Base-by-base conservation (phyloP, 441 rosid species). In the Bocquillonia castaneifolia region DNA sequence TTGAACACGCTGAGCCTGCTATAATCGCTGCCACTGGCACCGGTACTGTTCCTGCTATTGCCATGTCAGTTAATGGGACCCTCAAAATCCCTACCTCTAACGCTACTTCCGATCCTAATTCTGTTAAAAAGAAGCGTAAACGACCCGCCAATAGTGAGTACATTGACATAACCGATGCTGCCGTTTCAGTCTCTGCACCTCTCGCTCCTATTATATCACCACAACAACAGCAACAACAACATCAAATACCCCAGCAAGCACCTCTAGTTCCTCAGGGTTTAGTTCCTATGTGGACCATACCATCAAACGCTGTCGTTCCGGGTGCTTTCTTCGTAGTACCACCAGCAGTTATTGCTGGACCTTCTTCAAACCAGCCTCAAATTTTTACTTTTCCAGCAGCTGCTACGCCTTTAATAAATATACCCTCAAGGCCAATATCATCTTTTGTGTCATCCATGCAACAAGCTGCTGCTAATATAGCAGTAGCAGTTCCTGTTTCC, bases 21-120 rank as follows among this genome's bases (percentile, higher is more conserved):
- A 86, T 86, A 5, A 72, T 86, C n/a, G 77, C 83, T 42, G 90
- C 94, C 15, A 90, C 94, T 2, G 94, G 94, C 0, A 85, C 89
- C 31, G 94, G 96, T 0, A 90, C 92, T 0, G 73, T 86, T 32
- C 94, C 94, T 9, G 92, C 93, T 7, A 88, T 89, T 36, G 96
- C 93, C 61, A 84, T 89, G n/a, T 86, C 88, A 3, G 88, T 86
- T 13, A 88, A 86, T 66, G 88, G 91, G 3, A 74, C 90, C 15
- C 83, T 89, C 7, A 89, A 89, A 70, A 83, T 87, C 57, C 96
- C 88, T 18, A 80, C 76, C 12, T 59, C 85, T 5, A 64, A 75
- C 6, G 65, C 70, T 20, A 80, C 56, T 55, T 26, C 77, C 32
- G 77, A 68, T 2, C 87, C 40, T 78, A 40, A 40, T 40, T 76